Evolutionary conservation across 768 basidiomycete genomes (phyloP), one percentile per base, ranked within the genome.

Genomic region (Udeniomyces megalosporus): DNA sequence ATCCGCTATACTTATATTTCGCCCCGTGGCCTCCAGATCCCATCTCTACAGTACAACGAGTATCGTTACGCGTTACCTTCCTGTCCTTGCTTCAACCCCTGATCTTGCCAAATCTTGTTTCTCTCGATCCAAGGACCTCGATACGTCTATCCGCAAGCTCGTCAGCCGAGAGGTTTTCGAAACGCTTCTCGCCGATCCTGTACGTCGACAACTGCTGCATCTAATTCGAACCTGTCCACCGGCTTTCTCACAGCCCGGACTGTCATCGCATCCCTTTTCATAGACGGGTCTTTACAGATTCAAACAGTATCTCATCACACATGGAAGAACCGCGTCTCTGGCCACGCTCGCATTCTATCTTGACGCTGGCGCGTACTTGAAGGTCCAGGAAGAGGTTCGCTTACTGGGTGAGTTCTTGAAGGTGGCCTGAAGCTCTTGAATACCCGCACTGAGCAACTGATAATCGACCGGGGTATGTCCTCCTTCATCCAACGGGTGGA

Each of bases 11-110:
- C n/a, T 7, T 42, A 7, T 7, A 34, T 28, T 10, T 28, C 3
- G 28, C 1, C 14, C 22, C n/a, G n/a, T 22, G 17, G 26, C 24
- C 10, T 4, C 2, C 26, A 11, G 28, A 14, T 7, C 44, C 32
- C 20, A 14, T 34, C 51, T 22, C 44, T 12, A 10, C 12, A 12
- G 4, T 53, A 6, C 22, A 22, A 11, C 14, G 22, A 55, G 53
- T 55, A n/a, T 38, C 53, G n/a, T n/a, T n/a, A n/a, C n/a, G n/a
- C 3, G 44, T 55, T 38, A 55, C 53, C 32, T 55, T 55, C 53
- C 35, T 55, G 12, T 38, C 35, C 22, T 22, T 34, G 26, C 20
- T 47, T 7, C 46, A 24, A n/a, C 4, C 17, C 20, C 46, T n/a
- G 26, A 47, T n/a, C 20, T 17, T 47, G 5, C 6, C n/a, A n/a